Percentiles rank a stretch among this genome's conserved stretches.
These are phyloP conservation scores for Fusarium annulatum DNA, from an alignment of 2,329 filamentous ascomycete species.

Conservation along the genomic window DNA sequence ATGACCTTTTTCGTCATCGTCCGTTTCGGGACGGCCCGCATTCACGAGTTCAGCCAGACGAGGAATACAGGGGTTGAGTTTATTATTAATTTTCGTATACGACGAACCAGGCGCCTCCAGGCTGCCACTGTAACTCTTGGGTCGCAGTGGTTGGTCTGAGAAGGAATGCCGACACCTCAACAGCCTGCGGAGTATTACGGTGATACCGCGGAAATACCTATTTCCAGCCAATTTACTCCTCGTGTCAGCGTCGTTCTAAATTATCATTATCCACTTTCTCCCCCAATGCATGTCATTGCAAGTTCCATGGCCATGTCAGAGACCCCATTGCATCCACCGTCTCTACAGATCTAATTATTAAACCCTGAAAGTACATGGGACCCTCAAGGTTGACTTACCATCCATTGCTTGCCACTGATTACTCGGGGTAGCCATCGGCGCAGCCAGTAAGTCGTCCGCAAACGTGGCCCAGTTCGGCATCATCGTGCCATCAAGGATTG, in stretches of 20 bases:
- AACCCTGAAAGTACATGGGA: background rate
- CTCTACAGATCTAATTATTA: background rate
- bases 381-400: background rate
- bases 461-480: conserved; percentile 7
- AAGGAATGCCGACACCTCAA: fast-evolving
- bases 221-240: background rate
- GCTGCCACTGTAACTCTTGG: background rate
- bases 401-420: conserved; percentile 10
- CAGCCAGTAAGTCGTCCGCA: background rate
- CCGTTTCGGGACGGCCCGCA: background rate
- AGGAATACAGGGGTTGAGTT: background rate
- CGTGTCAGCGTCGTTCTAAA: background rate
- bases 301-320: conserved; percentile 5
- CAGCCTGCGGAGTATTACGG: too few relatives aligned
- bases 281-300: background rate
- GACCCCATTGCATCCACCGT: background rate
- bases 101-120: background rate
- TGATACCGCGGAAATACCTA: background rate
- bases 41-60: background rate
- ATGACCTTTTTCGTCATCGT: background rate
- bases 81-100: background rate
- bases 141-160: background rate
- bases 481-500: background rate
- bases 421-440: background rate
- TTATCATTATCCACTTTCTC: background rate